A percentile compares a stretch with the other conserved stretches of the same genome.
phyloP scores from a whole-genome alignment of 73 alveolate genomes.

The Blepharisma japonicum region DNA sequence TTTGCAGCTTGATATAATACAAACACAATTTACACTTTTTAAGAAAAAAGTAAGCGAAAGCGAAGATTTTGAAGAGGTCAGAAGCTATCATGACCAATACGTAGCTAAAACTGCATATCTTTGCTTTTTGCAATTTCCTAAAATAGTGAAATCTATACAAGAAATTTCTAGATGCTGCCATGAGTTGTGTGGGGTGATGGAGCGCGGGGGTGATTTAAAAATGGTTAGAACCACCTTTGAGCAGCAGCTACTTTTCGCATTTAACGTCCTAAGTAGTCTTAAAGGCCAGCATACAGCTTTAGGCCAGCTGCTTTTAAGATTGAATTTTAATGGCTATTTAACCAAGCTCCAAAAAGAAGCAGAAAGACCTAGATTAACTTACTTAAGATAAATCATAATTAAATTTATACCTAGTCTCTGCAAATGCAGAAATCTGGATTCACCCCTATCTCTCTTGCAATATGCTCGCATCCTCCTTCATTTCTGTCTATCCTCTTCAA shows the following conservation, averaged over 20 bases:
- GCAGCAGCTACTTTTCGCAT: conserved; percentile 19
- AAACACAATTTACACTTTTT: conserved; percentile 45
- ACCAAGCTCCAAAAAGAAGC: neutral
- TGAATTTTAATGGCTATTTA: conserved; percentile 41
- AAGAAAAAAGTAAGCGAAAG: conserved; percentile 41
- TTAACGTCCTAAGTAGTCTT: conserved; percentile 34
- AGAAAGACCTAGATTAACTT: too few species aligned
- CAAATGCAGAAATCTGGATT: neutral
- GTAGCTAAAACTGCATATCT: conserved; percentile 36
- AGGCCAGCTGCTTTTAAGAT: conserved; percentile 45
- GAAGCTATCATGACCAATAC: conserved; percentile 55
- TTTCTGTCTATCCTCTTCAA: neutral
- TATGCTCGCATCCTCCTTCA: neutral
- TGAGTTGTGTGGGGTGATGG: conserved; percentile 26
- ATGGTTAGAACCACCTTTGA: conserved; percentile 39
- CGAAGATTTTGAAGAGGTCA: conserved; percentile 63
- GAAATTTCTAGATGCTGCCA: conserved; percentile 49
- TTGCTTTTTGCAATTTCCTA: conserved; percentile 46
- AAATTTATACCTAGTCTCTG: too few species aligned
- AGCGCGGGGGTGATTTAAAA: conserved; percentile 33
- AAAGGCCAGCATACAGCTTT: conserved; percentile 48
- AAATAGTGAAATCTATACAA: conserved; percentile 43
- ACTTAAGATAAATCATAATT: too few species aligned
- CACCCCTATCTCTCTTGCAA: neutral
- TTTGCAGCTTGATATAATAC: conserved; percentile 59